Evolutionary conservation across 2,329 filamentous ascomycete genomes (phyloP), one percentile per base, ranked within the genome.

Genomic region (Aspergillus pseudoviridinutans): DNA sequence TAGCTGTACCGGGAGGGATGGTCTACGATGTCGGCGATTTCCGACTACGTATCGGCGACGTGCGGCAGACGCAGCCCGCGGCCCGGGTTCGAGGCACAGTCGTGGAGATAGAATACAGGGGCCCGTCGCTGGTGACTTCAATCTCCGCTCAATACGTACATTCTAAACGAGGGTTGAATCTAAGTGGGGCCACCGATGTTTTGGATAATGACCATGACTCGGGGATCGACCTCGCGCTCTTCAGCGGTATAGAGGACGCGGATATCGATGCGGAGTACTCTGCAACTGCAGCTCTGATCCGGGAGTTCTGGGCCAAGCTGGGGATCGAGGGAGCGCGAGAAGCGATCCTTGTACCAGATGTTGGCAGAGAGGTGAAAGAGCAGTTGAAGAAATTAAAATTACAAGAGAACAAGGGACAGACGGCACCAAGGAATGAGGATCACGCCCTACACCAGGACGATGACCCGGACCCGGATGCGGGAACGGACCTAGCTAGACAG

Each of bases 61-160:
- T 79, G 54, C 70, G 74, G 4, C 76, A 78, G 62, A 75, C 70
- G 35, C 67, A 68, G 41, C 75, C 75, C 14, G 64, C 64, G 25
- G 72, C 63, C 8, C 64, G 75, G 20, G 60, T 71, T 9, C 73
- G 75, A n/a, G 76, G 76, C 0, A 74, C 74, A 2, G 68, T 78
- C n/a, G 68, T 78, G n/a, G 76, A 79, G 61, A 71, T 78, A 32
- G 74, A 77, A 57, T 79, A 75, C 71, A 64, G 66, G 27, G 75
- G 74, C 0, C 74, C 74, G 20, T 74, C 72, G 14, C 50, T 75
- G 51, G 58, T 73, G 22, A 58, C 67, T 9, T 63, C 67, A 17
- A 58, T 71, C 14, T 44, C 58, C 17, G 25, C 59, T 20, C 50
- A 63, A 50, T 51, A 57, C 24, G 44, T 52, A n/a, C 55, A 55